These are phyloP conservation scores for Phyllosticta citribraziliensis DNA, from an alignment of 2,329 filamentous ascomycete species.

Conservation along the genomic window DNA sequence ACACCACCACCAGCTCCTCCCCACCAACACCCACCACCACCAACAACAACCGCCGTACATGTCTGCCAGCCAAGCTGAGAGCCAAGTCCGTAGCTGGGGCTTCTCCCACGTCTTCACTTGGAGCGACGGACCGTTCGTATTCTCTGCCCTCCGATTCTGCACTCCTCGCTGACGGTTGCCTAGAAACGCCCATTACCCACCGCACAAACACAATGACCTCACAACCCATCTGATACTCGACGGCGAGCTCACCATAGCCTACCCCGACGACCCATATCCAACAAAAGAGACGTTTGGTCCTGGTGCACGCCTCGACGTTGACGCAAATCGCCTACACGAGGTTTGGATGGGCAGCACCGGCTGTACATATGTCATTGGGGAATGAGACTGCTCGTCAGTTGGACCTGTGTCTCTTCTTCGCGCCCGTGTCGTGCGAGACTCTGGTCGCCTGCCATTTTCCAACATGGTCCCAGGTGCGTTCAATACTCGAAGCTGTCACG, in stretches of 20 bases:
- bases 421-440: too few relatives aligned
- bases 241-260: constrained; percentile 57
- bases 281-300: constrained; percentile 50
- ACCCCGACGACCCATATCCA: constrained; percentile 48
- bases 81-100: constrained; percentile 58
- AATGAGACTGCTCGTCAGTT: constrained; percentile 16
- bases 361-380: constrained; percentile 58
- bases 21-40: background rate
- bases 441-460: background rate
- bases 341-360: constrained; percentile 58
- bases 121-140: constrained; percentile 54
- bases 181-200: constrained; percentile 58
- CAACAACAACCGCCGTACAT: constrained; percentile 17
- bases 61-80: constrained; percentile 43
- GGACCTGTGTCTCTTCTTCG: too few relatives aligned
- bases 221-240: constrained; percentile 61
- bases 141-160: constrained; percentile 14
- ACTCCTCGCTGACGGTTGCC: constrained; percentile 7
- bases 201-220: constrained; percentile 53
- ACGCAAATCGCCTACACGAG: constrained; percentile 54
- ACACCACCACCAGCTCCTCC: background rate
- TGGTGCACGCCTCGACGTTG: constrained; percentile 57
- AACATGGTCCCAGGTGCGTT: background rate
- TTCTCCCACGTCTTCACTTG: constrained; percentile 62
- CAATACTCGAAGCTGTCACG: background rate